phyloP scores from a whole-genome alignment of 345 rosid genomes.

The Rhizophora apiculata region DNA sequence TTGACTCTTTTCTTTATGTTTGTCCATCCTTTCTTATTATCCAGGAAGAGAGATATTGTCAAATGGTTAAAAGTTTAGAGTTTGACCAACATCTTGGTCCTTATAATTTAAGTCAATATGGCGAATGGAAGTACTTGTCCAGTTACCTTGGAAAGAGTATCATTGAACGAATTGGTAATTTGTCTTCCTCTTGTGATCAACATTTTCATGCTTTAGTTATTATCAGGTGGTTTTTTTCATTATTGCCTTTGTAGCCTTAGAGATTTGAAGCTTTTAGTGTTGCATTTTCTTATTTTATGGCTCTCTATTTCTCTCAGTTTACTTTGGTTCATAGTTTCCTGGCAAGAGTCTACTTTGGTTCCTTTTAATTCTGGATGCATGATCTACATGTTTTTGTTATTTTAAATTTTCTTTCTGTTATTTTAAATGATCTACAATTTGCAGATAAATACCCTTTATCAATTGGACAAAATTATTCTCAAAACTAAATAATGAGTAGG shows the following conservation, averaged over 20 bases:
- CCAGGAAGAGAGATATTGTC: slow-evolving; percentile 73
- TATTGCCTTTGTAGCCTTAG: slow-evolving; percentile 5
- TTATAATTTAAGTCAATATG: slow-evolving; percentile 57
- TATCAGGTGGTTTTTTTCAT: not conserved
- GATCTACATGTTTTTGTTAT: too few relatives aligned
- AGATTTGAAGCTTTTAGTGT: not conserved
- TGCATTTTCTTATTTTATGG: not conserved
- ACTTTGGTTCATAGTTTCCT: not conserved
- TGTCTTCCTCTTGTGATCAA: slow-evolving; percentile 5
- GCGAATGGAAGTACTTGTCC: slow-evolving; percentile 71
- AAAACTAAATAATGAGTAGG: too few relatives aligned
- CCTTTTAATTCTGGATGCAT: too few relatives aligned
- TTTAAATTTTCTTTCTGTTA: too few relatives aligned
- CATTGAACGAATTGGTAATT: slow-evolving; percentile 61
- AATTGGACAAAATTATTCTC: too few relatives aligned
- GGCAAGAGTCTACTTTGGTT: too few relatives aligned
- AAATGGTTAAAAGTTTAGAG: slow-evolving; percentile 65
- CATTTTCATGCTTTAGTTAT: not conserved
- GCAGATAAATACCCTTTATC: too few relatives aligned
- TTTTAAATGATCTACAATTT: too few relatives aligned
- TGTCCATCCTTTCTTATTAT: not conserved
- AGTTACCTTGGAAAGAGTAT: slow-evolving; percentile 52
- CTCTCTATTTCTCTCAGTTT: not conserved
- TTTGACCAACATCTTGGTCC: slow-evolving; percentile 84
- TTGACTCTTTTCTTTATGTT: slow-evolving; percentile 2